Base-by-base conservation (phyloP, 495 filamentous ascomycete genomes). In the Xylaria palmicola region DNA sequence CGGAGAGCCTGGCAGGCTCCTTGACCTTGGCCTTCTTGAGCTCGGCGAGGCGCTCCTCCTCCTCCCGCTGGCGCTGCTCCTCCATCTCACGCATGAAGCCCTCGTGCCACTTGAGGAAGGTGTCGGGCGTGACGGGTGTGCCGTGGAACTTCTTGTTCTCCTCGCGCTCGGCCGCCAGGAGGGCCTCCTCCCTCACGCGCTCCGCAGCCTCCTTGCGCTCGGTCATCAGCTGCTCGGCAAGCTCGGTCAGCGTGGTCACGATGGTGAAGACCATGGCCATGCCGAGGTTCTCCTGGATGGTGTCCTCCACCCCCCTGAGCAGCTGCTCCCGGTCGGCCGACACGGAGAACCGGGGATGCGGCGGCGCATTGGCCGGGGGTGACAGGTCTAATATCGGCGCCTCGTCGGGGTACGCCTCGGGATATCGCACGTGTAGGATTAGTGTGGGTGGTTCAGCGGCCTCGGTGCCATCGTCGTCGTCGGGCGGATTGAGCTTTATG, bases 261-360 rank as follows among this genome's bases (percentile, higher is more conserved):
- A 99, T 77, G 0, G 93, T 91, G 75, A 97, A 99, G 0, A 99
- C 81, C 94, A 99, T 99, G n/a, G 91, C 89, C 86, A 96, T 97
- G 30, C 94, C 94, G 36, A 98, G 71, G 61, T 92, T 98, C 74
- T 98, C 94, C 60, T 90, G 84, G 30, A 97, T 87, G 0, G 86
- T 87, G 3, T 83, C 79, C 41, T 85, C 70, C 15, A 98, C 79
- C 3, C 84, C 79, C 44, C 84, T 76, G 10, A 97, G 83, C 1
- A 99, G 82, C 41, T 72, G 72, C 39, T 81, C 80, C 63, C 88
- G 89, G 77, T 98, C 95, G 13, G 78, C 74, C 47, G 75, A 69
- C 15, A 84, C 66, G 51, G 77, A 80, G 64, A 85, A 78, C 61
- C 85, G 81, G 10, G 82, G 77, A 67, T 92, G 81, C 61, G 84